Evolutionary conservation across 306 rosid genomes (phyloP).

Genomic region (Quercus alba): DNA sequence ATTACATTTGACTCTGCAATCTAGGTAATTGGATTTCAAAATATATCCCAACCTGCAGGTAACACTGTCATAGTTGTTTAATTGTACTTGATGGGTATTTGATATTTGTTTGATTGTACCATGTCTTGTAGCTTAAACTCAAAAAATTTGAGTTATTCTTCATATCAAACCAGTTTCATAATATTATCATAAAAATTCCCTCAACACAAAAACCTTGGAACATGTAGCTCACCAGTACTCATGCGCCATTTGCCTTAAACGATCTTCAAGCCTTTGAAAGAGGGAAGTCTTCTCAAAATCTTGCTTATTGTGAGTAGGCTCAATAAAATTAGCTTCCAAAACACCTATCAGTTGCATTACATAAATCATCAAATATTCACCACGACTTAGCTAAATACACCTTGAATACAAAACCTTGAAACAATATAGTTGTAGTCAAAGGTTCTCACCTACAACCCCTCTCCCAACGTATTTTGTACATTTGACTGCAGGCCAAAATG

Average conservation of each 20-base stretch:
- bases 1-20: too few relatives aligned
- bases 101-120: too few relatives aligned
- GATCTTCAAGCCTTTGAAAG: conserved; percentile 47
- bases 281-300: conserved; percentile 53
- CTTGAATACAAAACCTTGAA: not conserved
- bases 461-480: conserved; percentile 24
- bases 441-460: conserved; percentile 46
- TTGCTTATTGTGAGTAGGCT: conserved; percentile 58
- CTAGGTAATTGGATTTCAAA: too few relatives aligned
- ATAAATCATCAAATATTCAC: not conserved
- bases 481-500: conserved; percentile 47
- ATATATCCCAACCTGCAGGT: too few relatives aligned
- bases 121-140: too few relatives aligned
- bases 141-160: too few relatives aligned
- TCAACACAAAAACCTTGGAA: too few relatives aligned
- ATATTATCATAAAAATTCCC: too few relatives aligned
- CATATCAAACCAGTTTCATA: too few relatives aligned
- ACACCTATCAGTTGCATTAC: conserved; percentile 26
- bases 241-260: conserved; percentile 44
- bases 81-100: too few relatives aligned
- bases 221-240: conserved; percentile 42
- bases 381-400: not conserved
- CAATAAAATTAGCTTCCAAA: conserved; percentile 49
- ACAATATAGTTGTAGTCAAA: not conserved
- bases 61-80: too few relatives aligned